Conservation (phyloP, 768 basidiomycete genomes). For the Podaxis rugospora region DNA sequence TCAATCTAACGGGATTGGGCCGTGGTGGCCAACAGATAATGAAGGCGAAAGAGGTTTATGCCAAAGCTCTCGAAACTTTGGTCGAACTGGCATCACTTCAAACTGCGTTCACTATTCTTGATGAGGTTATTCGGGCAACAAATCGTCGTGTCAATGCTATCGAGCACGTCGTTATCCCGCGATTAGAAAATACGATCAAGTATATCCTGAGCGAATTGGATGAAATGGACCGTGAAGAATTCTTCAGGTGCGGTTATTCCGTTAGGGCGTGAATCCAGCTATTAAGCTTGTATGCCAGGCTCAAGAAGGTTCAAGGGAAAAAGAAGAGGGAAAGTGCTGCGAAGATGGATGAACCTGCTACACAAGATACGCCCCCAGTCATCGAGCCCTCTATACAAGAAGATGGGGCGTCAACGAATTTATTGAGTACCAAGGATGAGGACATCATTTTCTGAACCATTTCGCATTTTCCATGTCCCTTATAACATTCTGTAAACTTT, state of each 20-base stretch:
- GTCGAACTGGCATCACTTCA: slow-evolving; percentile 96
- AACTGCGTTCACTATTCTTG: slow-evolving; percentile 97
- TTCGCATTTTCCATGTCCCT: neutral
- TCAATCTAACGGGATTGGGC: slow-evolving; percentile 95
- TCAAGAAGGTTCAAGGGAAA: slow-evolving; percentile 97
- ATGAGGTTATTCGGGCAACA: slow-evolving; percentile 99
- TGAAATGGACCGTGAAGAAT: slow-evolving; percentile 97
- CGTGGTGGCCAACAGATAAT: slow-evolving; percentile 96
- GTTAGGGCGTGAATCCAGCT: neutral
- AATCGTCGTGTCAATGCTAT: slow-evolving; percentile 99
- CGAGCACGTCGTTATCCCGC: slow-evolving; percentile 94
- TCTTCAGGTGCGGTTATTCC: slow-evolving; percentile 62
- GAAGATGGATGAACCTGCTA: slow-evolving; percentile 20
- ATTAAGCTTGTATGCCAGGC: slow-evolving; percentile 34
- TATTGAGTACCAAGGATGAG: slow-evolving; percentile 83
- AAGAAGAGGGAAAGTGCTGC: slow-evolving; percentile 79
- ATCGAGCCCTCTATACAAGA: slow-evolving; percentile 25
- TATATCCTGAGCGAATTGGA: slow-evolving; percentile 97
- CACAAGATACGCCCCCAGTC: slow-evolving; percentile 25
- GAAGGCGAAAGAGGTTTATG: slow-evolving; percentile 94
- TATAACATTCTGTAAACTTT: neutral
- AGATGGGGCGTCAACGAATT: slow-evolving; percentile 36
- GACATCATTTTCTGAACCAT: slow-evolving; percentile 84
- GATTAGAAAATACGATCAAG: slow-evolving; percentile 94
- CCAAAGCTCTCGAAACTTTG: slow-evolving; percentile 94